Percentiles rank a stretch among this genome's conserved stretches.
phyloP scores from a whole-genome alignment of 345 rosid genomes.

The Stellera chamaejasme region DNA sequence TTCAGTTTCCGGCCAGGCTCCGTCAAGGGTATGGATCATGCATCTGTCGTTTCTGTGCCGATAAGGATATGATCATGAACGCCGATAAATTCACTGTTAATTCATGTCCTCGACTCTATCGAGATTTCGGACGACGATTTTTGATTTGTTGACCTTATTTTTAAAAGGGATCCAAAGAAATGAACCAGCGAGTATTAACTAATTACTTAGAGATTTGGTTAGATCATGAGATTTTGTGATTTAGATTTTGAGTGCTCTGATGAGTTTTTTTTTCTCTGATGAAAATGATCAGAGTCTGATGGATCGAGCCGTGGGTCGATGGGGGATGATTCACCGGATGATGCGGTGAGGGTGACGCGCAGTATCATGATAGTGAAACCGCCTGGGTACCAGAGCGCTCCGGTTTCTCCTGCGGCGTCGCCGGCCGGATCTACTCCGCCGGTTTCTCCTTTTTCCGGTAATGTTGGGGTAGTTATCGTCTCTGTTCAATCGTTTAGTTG shows the following conservation, averaged over 20 bases:
- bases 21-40: constrained; percentile 70
- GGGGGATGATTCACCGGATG: constrained; percentile 37
- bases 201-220: background rate
- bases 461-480: constrained; percentile 12
- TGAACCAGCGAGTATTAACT: background rate
- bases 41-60: constrained; percentile 12
- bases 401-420: constrained; percentile 58
- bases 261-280: background rate
- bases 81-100: background rate
- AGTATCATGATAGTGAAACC: constrained; percentile 87
- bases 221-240: background rate
- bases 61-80: background rate
- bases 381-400: constrained; percentile 60
- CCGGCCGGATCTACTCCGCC: constrained; percentile 88
- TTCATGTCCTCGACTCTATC: background rate
- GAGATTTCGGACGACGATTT: background rate
- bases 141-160: background rate
- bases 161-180: background rate
- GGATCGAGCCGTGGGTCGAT: constrained; percentile 45
- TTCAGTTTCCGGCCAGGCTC: constrained; percentile 53
- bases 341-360: constrained; percentile 54
- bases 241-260: background rate
- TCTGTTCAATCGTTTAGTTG: no score
- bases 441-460: constrained; percentile 84
- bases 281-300: constrained; percentile 40